Percentiles rank a stretch among this genome's conserved stretches.
phyloP scores from a whole-genome alignment of 176 grass and related monocot species.

The Miscanthus lutarioriparius region DNA sequence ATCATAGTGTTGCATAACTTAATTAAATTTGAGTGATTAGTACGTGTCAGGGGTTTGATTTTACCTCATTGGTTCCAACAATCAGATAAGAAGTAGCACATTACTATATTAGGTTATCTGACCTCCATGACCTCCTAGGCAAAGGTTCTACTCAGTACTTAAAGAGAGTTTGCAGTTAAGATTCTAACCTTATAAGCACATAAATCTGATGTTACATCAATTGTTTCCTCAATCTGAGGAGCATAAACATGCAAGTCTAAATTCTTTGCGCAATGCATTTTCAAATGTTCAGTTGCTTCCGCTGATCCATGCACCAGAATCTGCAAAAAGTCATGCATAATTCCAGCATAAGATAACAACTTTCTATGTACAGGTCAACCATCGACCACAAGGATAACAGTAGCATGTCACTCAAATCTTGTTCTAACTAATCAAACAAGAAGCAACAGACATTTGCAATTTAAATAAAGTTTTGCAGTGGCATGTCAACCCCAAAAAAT shows the following conservation, averaged over 20 bases:
- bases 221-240: slow-evolving; percentile 94
- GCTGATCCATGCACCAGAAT: slow-evolving; percentile 90
- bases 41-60: not conserved
- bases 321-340: slow-evolving; percentile 35
- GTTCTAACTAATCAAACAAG: slow-evolving; percentile 9
- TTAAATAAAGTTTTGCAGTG: slow-evolving; percentile 4
- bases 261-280: slow-evolving; percentile 82
- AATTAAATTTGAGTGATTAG: slow-evolving; percentile 6
- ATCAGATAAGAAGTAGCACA: slow-evolving; percentile 32
- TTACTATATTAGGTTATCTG: not conserved
- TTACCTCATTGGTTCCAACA: slow-evolving; percentile 1
- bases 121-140: not conserved
- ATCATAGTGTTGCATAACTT: slow-evolving; percentile 6
- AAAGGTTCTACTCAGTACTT: slow-evolving; percentile 1
- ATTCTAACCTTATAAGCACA: slow-evolving; percentile 92
- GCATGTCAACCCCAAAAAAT: slow-evolving; percentile 2
- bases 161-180: slow-evolving; percentile 22
- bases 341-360: slow-evolving; percentile 19
- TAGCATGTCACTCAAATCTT: slow-evolving; percentile 16
- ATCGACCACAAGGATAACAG: slow-evolving; percentile 24
- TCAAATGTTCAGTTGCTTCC: slow-evolving; percentile 97
- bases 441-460: not conserved
- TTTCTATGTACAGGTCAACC: slow-evolving; percentile 9
- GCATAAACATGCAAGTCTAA: slow-evolving; percentile 89
- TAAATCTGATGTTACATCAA: slow-evolving; percentile 98